Conservation (phyloP, 2,329 filamentous ascomycete species). For the Fusarium paranaense region DNA sequence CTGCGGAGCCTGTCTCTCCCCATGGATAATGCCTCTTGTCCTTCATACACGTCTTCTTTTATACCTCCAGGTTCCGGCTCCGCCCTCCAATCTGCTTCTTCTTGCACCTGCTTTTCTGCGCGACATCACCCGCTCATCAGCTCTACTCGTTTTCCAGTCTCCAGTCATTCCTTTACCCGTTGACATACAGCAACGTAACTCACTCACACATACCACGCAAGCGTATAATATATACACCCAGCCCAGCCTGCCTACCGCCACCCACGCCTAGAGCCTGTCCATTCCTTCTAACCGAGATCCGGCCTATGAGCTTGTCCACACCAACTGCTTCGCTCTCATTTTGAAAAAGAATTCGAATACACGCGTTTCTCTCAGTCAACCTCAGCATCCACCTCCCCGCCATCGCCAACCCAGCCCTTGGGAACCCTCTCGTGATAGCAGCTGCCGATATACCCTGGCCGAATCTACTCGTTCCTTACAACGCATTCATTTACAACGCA, state of each 20-base stretch:
- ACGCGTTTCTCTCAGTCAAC: not conserved
- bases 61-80: slow-evolving; percentile 47
- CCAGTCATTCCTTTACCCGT: slow-evolving; percentile 45
- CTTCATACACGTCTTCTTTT: slow-evolving; percentile 45
- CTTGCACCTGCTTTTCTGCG: slow-evolving; percentile 40
- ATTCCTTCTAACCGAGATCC: slow-evolving; percentile 26
- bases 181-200: slow-evolving; percentile 20
- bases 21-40: slow-evolving; percentile 47
- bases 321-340: slow-evolving; percentile 45
- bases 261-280: slow-evolving; percentile 25
- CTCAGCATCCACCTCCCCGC: slow-evolving; percentile 15
- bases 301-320: slow-evolving; percentile 13
- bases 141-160: slow-evolving; percentile 35
- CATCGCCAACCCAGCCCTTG: slow-evolving; percentile 20
- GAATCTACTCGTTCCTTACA: slow-evolving; percentile 40
- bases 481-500: slow-evolving; percentile 40
- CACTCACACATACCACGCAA: slow-evolving; percentile 33
- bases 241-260: slow-evolving; percentile 26
- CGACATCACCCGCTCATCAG: slow-evolving; percentile 40
- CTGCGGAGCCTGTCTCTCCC: slow-evolving; percentile 39
- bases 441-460: slow-evolving; percentile 37
- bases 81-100: slow-evolving; percentile 41
- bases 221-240: slow-evolving; percentile 40
- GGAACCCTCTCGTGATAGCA: slow-evolving; percentile 35
- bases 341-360: slow-evolving; percentile 19